A percentile compares a stretch with the other conserved stretches of the same genome.
phyloP scores from a whole-genome alignment of 164 flowering plant species.

The Amborella trichopoda region DNA sequence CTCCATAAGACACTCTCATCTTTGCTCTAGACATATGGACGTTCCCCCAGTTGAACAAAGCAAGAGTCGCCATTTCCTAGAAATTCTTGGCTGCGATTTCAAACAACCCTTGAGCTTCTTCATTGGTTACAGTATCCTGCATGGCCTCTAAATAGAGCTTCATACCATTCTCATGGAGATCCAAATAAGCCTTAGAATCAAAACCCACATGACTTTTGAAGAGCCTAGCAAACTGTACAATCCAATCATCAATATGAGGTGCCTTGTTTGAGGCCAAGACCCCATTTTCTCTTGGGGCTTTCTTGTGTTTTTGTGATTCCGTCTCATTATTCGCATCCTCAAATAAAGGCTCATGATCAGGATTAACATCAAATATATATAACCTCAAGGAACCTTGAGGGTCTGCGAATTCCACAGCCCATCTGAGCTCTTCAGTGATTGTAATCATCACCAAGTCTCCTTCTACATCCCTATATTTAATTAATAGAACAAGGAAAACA shows the following conservation, averaged over 20 bases:
- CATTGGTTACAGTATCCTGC: conserved; percentile 68
- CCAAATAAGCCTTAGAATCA: conserved; percentile 51
- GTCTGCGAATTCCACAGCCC: conserved; percentile 53
- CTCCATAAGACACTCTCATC: conserved; percentile 36
- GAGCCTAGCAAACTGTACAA: conserved; percentile 60
- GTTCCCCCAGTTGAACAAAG: conserved; percentile 86
- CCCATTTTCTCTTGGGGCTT: conserved; percentile 24
- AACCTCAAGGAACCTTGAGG: conserved; percentile 45
- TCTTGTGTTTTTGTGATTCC: no score
- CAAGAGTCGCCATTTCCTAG: conserved; percentile 80
- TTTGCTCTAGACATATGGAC: conserved; percentile 80
- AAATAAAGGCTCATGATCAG: conserved; percentile 51
- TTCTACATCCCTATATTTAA: conserved; percentile 82
- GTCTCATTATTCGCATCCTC: no score
- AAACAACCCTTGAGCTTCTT: conserved; percentile 66
- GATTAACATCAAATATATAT: conserved; percentile 51
- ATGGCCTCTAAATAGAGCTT: conserved; percentile 74
- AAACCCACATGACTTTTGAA: conserved; percentile 76
- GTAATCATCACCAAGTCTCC: conserved; percentile 87
- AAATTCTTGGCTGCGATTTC: conserved; percentile 57
- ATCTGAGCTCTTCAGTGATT: conserved; percentile 59
- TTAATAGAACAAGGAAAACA: conserved; percentile 53
- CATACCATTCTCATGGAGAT: conserved; percentile 72
- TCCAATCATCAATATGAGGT: conserved; percentile 63
- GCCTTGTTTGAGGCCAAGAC: conserved; percentile 9